Base-by-base conservation (phyloP, 129 eudicot genomes). In the Mikania micrantha region DNA sequence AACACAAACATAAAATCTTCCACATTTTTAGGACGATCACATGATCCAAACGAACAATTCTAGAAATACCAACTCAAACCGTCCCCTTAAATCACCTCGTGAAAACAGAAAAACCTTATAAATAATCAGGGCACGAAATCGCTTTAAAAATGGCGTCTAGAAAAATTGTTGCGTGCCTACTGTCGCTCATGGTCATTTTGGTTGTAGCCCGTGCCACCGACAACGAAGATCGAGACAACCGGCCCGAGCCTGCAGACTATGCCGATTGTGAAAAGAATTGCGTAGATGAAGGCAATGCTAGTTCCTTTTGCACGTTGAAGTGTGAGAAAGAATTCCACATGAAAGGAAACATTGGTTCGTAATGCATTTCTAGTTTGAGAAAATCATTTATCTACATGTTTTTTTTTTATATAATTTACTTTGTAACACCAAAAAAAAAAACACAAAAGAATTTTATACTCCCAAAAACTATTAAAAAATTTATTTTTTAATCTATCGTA, bases 251-350 rank as follows among this genome's bases (percentile, higher is more conserved):
- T 15, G 36, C 34, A 27, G 62, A 56, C 32, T 64, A 49, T 7
- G n/a, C 19, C 3, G 56, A 40, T 27, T 73, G 67, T n/a, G 73
- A 74, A 27, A 74, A 74, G 20, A 22, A 21, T 31, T 74, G 73
- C 29, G 11, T 74, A 5, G 73, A 42, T 64, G 71, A 39, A 36
- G 78, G 78, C 54, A 64, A 64, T 52, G 78, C 78, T 0, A 45
- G 67, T 66, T 65, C 73, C 5, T 74, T 74, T 56, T 73, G 78
- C 78, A 73, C 53, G 24, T 49, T 73, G 64, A 64, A 39, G 64
- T 73, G 78, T 29, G 78, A 73, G 44, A 73, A 73, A 64, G 64
- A 65, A 36, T 73, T 62, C 39, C 38, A 25, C 36, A 39, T 44
- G 35, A 65, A 73, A 73, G 64, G 47, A 40, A 28, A 40, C 1